These are phyloP conservation scores for Gaultheria prostrata DNA, from an alignment of 148 eudicot genomes.

Conservation along the genomic window DNA sequence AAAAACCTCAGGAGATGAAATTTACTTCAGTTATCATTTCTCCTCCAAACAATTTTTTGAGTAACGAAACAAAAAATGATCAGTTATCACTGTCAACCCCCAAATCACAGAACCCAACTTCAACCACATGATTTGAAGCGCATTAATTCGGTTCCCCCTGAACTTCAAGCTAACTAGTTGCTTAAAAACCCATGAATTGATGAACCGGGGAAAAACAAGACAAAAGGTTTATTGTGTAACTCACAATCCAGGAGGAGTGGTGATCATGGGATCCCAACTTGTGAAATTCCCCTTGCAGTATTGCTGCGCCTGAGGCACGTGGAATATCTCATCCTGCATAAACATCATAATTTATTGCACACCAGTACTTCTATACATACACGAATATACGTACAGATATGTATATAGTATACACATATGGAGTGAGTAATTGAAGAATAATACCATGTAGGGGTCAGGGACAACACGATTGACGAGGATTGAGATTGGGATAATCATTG, in stretches of 20 bases:
- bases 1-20: background rate
- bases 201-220: background rate
- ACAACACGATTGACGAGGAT: conserved; percentile 68
- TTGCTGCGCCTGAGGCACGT: conserved; percentile 85
- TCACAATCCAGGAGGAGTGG: conserved; percentile 96
- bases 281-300: conserved; percentile 79
- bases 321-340: conserved; percentile 90
- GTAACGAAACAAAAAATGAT: too few species aligned
- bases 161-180: background rate
- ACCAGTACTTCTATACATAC: background rate
- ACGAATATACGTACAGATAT: background rate
- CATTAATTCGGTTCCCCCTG: background rate
- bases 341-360: background rate
- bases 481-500: conserved; percentile 73
- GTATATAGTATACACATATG: background rate
- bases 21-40: too few species aligned
- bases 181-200: background rate
- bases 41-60: background rate
- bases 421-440: background rate
- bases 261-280: conserved; percentile 99
- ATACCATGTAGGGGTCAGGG: conserved; percentile 88
- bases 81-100: background rate
- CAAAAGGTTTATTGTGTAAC: conserved; percentile 15
- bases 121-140: background rate
- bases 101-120: background rate